These are phyloP conservation scores for Mortierella sp. DNA, from an alignment of 371 early-diverging fungal genomes.

Conservation along the genomic window DNA sequence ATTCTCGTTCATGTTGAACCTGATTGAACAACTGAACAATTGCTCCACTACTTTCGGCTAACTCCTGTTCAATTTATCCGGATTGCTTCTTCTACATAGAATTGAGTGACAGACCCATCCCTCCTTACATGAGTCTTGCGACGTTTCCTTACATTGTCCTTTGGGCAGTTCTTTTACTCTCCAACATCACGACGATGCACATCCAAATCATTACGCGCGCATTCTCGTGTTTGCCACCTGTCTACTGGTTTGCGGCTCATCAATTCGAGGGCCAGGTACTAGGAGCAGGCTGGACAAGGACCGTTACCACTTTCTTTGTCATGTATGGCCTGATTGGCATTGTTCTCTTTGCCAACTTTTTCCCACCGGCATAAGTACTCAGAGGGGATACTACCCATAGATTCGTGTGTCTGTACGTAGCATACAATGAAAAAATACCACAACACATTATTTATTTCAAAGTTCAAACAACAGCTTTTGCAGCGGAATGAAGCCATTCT, in stretches of 20 bases:
- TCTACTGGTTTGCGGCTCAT: slow-evolving; percentile 88
- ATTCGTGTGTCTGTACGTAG: no score
- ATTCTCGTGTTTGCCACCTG: slow-evolving; percentile 83
- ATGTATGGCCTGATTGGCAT: slow-evolving; percentile 79
- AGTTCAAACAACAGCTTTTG: background rate
- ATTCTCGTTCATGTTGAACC: background rate
- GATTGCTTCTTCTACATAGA: background rate
- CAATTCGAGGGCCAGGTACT: slow-evolving; percentile 41
- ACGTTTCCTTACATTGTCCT: slow-evolving; percentile 77
- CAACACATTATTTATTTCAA: no score
- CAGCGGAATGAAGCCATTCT: background rate
- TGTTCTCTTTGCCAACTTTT: slow-evolving; percentile 84
- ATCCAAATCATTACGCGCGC: slow-evolving; percentile 93
- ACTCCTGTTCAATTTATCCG: background rate
- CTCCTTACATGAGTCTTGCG: slow-evolving; percentile 51
- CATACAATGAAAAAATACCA: no score
- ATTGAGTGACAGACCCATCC: background rate
- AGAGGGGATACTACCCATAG: no score
- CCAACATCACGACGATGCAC: slow-evolving; percentile 83
- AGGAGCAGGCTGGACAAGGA: slow-evolving; percentile 51
- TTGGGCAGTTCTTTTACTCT: slow-evolving; percentile 74
- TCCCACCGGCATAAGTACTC: slow-evolving; percentile 87
- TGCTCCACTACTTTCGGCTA: background rate
- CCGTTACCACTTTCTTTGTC: slow-evolving; percentile 71
- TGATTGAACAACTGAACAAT: background rate